A percentile compares a stretch with the other conserved stretches of the same genome.
Evolutionary conservation across 306 rosid species (phyloP).

Genomic region (Gynostemma pentaphyllum): DNA sequence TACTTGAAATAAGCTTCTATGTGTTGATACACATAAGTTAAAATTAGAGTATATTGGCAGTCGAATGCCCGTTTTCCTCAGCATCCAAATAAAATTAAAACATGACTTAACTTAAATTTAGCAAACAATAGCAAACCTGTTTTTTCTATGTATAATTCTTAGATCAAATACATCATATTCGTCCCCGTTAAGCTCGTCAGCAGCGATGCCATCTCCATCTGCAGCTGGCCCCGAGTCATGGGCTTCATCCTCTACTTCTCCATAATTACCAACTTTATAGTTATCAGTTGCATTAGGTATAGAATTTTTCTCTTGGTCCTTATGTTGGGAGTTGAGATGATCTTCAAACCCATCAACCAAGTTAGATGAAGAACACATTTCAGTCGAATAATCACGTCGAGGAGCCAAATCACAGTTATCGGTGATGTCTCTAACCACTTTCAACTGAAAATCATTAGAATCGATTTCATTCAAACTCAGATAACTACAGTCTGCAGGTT

Average conservation of each 20-base stretch:
- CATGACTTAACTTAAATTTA: constrained; percentile 13
- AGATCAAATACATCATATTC: constrained; percentile 78
- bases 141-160: constrained; percentile 82
- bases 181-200: constrained; percentile 49
- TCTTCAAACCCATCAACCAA: constrained; percentile 20
- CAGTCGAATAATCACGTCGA: constrained; percentile 13
- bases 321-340: constrained; percentile 23
- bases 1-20: constrained; percentile 3
- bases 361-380: constrained; percentile 13
- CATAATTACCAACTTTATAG: constrained; percentile 18
- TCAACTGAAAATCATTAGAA: constrained; percentile 22
- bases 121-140: constrained; percentile 53
- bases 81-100: neutral
- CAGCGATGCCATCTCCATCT: constrained; percentile 39
- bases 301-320: constrained; percentile 25
- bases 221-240: constrained; percentile 22
- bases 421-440: constrained; percentile 28
- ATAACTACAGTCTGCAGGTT: constrained; percentile 23
- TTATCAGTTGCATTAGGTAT: constrained; percentile 20
- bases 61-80: neutral
- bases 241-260: constrained; percentile 26
- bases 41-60: neutral
- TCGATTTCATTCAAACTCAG: constrained; percentile 36
- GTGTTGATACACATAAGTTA: too few species aligned
- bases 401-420: constrained; percentile 26